These are phyloP conservation scores for Sextonia rubra DNA, from an alignment of 164 flowering plant species.

Conservation along the genomic window DNA sequence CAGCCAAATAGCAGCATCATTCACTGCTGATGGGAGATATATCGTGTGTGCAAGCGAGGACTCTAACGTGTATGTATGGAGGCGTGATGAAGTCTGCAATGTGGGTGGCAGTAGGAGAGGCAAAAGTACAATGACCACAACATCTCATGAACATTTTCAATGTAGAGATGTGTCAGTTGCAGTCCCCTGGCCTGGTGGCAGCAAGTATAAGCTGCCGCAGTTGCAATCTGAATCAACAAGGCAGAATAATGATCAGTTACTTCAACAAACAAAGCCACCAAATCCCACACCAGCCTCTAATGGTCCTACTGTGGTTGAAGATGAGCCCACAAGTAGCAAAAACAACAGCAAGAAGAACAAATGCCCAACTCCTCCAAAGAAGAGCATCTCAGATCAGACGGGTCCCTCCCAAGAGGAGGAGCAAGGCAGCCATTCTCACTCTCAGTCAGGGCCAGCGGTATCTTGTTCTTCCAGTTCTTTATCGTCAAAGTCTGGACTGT, in stretches of 20 bases:
- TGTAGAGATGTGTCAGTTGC: constrained; percentile 84
- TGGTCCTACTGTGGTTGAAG: constrained; percentile 35
- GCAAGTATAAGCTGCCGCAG: constrained; percentile 48
- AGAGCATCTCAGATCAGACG: constrained; percentile 23
- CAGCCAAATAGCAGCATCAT: constrained; percentile 78
- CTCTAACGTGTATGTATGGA: constrained; percentile 79
- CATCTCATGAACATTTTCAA: constrained; percentile 63
- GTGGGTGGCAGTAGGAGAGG: constrained; percentile 29
- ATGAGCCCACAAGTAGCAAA: neutral
- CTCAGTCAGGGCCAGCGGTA: constrained; percentile 37
- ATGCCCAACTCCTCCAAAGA: constrained; percentile 70
- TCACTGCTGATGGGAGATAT: constrained; percentile 40
- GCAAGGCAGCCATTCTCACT: constrained; percentile 13
- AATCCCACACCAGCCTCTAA: constrained; percentile 7
- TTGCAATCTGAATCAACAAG: constrained; percentile 32
- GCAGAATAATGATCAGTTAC: constrained; percentile 10
- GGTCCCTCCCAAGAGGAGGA: constrained; percentile 38
- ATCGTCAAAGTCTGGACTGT: constrained; percentile 26
- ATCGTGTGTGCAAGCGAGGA: constrained; percentile 79
- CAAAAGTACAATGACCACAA: constrained; percentile 28
- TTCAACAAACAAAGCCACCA: constrained; percentile 31
- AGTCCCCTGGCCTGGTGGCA: constrained; percentile 75
- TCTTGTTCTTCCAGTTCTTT: constrained; percentile 32
- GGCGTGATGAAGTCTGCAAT: constrained; percentile 43
- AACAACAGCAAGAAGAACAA: constrained; percentile 12